A percentile compares a stretch with the other conserved stretches of the same genome.
phyloP scores from a whole-genome alignment of 192 early-diverging fungal genomes.

The Gigaspora rosea region DNA sequence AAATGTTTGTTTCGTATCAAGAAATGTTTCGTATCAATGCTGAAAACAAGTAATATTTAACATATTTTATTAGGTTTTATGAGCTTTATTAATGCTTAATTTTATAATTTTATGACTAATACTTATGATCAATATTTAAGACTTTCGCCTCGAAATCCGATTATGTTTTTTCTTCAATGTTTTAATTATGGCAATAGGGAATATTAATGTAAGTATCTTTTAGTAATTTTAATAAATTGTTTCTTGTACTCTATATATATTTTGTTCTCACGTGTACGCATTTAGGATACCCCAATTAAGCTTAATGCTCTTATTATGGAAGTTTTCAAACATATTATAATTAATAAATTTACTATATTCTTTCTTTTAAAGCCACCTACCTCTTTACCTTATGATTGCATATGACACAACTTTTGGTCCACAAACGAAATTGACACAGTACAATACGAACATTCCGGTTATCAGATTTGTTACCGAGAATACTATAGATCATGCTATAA shows the following conservation, averaged over 20 bases:
- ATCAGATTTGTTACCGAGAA: conserved; percentile 6
- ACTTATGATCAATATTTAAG: conserved; percentile 34
- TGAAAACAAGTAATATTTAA: conserved; percentile 56
- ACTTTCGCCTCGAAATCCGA: conserved; percentile 45
- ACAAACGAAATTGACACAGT: neutral
- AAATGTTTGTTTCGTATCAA: no score
- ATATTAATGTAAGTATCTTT: conserved; percentile 75
- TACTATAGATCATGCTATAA: conserved; percentile 8
- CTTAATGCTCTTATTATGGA: conserved; percentile 87
- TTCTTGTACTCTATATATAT: conserved; percentile 7
- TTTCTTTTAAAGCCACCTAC: neutral
- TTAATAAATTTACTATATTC: neutral
- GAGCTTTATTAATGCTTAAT: neutral
- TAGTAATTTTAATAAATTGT: neutral
- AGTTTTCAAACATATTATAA: neutral
- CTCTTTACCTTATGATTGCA: neutral
- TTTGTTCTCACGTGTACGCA: neutral
- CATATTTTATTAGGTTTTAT: conserved; percentile 3
- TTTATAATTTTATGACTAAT: conserved; percentile 4
- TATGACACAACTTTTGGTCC: conserved; percentile 2
- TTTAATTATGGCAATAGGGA: conserved; percentile 97
- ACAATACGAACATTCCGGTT: conserved; percentile 3
- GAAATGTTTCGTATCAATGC: no score
- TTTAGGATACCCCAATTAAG: conserved; percentile 79
- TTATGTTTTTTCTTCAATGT: conserved; percentile 77